Evolutionary conservation across 148 eudicot species (phyloP).

Genomic region (Drosera capensis): DNA sequence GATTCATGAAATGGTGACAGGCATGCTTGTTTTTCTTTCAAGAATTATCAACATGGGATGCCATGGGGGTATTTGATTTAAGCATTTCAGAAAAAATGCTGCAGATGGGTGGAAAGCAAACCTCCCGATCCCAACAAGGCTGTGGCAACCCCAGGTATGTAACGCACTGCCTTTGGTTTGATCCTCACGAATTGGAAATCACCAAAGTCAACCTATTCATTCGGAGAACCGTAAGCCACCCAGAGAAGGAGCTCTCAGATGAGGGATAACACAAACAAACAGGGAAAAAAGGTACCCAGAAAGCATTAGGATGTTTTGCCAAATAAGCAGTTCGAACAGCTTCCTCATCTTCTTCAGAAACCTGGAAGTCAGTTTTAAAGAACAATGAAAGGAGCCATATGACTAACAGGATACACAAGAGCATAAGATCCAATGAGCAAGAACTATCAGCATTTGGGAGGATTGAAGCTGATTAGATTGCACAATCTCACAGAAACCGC

Average conservation of each 20-base stretch:
- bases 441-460: not conserved
- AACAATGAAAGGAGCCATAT: constrained; percentile 2
- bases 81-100: not conserved
- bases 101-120: constrained; percentile 14
- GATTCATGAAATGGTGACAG: too few species aligned
- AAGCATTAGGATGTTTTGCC: constrained; percentile 86
- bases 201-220: constrained; percentile 80
- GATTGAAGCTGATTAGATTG: not conserved
- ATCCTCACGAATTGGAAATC: constrained; percentile 89
- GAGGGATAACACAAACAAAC: constrained; percentile 1
- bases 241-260: not conserved
- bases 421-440: not conserved
- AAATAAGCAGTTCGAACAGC: constrained; percentile 56
- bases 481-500: constrained; percentile 55
- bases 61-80: not conserved
- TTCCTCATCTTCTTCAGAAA: constrained; percentile 41
- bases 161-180: constrained; percentile 72
- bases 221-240: not conserved
- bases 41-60: not conserved
- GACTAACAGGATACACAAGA: not conserved
- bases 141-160: constrained; percentile 92
- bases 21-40: not conserved
- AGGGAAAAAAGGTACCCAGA: constrained; percentile 35
- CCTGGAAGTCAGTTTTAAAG: constrained; percentile 23
- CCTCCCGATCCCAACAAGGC: constrained; percentile 97